Conservation (phyloP, 306 rosid species). For the Coriaria nepalensis region DNA sequence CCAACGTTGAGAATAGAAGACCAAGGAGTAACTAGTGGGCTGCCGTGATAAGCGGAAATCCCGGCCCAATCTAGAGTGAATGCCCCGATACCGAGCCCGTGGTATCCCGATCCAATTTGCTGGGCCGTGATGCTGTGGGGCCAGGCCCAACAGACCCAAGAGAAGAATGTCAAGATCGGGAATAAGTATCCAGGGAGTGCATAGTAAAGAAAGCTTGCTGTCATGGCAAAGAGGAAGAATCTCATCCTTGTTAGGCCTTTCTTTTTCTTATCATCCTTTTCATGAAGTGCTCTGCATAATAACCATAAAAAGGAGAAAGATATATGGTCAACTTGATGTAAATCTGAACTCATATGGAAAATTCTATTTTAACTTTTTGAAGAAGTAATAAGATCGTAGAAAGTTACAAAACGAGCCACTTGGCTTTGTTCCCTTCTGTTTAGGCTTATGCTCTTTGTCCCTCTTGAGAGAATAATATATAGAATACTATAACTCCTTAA, state of each 20-base stretch:
- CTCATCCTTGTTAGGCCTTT: conserved; percentile 65
- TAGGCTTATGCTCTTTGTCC: too few relatives aligned
- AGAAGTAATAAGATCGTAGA: too few relatives aligned
- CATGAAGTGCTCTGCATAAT: conserved; percentile 83
- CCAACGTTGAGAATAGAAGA: conserved; percentile 81
- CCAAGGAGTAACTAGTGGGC: conserved; percentile 93
- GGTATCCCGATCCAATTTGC: conserved; percentile 78
- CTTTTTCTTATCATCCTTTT: conserved; percentile 52
- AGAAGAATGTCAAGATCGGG: conserved; percentile 72
- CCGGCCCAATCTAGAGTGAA: conserved; percentile 99
- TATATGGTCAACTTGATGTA: background rate
- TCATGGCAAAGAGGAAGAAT: conserved; percentile 69
- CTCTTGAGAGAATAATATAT: too few relatives aligned
- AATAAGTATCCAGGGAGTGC: conserved; percentile 83
- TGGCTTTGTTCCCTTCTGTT: too few relatives aligned
- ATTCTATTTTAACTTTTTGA: too few relatives aligned
- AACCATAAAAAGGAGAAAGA: conserved; percentile 1
- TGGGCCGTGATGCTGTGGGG: conserved; percentile 88
- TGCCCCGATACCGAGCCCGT: conserved; percentile 87
- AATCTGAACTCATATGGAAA: too few relatives aligned
- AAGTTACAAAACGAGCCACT: too few relatives aligned
- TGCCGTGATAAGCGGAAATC: conserved; percentile 91
- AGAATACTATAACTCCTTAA: too few relatives aligned
- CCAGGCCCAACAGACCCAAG: conserved; percentile 98
- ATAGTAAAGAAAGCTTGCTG: conserved; percentile 64